Evolutionary conservation across 352 stramenopile genomes (phyloP).

Genomic region (Elongisporangium undulatum): DNA sequence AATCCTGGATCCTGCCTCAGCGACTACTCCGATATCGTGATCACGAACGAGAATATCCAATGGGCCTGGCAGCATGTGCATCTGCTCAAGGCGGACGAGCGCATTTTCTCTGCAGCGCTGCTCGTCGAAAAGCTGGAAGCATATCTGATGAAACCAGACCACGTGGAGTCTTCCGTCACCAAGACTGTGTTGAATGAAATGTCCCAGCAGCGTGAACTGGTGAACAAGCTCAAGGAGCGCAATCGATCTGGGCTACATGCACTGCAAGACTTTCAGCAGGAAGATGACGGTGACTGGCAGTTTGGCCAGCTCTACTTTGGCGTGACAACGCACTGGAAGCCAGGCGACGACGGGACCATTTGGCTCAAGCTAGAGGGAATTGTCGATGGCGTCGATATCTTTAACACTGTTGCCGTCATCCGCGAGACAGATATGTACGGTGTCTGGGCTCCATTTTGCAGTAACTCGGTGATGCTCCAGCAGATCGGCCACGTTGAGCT

Average conservation of each 20-base stretch:
- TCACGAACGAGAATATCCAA: slow-evolving; percentile 45
- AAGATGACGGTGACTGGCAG: slow-evolving; percentile 63
- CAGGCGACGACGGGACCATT: slow-evolving; percentile 59
- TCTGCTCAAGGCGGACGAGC: slow-evolving; percentile 60
- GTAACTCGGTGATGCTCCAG: slow-evolving; percentile 54
- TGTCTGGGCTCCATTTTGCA: slow-evolving; percentile 74
- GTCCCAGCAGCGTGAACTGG: slow-evolving; percentile 40
- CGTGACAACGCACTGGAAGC: slow-evolving; percentile 78
- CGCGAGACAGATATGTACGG: slow-evolving; percentile 75
- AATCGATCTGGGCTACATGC: slow-evolving; percentile 37
- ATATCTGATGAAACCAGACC: slow-evolving; percentile 32
- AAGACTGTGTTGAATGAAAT: slow-evolving; percentile 36
- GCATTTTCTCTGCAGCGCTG: slow-evolving; percentile 63
- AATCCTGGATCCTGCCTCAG: slow-evolving; percentile 16
- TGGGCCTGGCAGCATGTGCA: slow-evolving; percentile 77
- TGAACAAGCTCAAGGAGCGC: slow-evolving; percentile 54
- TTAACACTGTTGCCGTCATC: slow-evolving; percentile 81
- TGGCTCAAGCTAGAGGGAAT: slow-evolving; percentile 81
- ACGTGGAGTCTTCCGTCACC: slow-evolving; percentile 6
- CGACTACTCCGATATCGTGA: slow-evolving; percentile 51
- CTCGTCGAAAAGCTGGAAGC: slow-evolving; percentile 66
- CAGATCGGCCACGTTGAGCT: slow-evolving; percentile 49
- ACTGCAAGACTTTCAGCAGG: slow-evolving; percentile 66
- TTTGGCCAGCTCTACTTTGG: slow-evolving; percentile 76
- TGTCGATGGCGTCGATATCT: slow-evolving; percentile 75